phyloP scores from a whole-genome alignment of 352 stramenopile species.

The Pythium biforme region DNA sequence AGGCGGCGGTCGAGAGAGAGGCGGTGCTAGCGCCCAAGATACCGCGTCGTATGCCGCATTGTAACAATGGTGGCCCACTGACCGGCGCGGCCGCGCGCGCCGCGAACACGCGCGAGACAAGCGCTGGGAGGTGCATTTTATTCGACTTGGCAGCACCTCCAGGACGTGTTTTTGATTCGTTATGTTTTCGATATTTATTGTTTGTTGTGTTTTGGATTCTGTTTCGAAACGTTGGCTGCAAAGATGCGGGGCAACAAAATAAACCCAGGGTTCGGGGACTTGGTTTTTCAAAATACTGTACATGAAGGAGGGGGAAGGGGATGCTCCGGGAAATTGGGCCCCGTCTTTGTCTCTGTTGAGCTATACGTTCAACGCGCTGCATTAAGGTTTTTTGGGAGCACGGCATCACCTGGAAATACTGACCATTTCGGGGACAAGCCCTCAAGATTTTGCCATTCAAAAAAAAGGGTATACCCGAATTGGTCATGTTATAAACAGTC shows the following conservation, averaged over 20 bases:
- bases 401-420: no score
- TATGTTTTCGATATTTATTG: background rate
- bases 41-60: background rate
- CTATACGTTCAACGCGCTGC: no score
- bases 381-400: no score
- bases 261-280: background rate
- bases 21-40: background rate
- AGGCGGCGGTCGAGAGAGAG: background rate
- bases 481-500: no score
- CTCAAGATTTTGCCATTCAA: no score
- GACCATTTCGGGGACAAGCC: no score
- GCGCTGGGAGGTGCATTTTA: background rate
- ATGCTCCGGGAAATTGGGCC: no score
- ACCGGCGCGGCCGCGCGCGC: background rate
- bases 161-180: background rate
- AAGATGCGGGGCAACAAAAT: background rate
- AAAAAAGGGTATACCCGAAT: no score
- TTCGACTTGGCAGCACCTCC: no score
- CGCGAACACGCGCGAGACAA: conserved; percentile 3
- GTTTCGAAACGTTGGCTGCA: background rate
- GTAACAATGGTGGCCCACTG: background rate
- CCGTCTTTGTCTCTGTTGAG: no score
- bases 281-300: no score
- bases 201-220: background rate
- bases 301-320: no score